phyloP scores from a whole-genome alignment of 1,284 basidiomycete species.

The Ganoderma resinaceum region DNA sequence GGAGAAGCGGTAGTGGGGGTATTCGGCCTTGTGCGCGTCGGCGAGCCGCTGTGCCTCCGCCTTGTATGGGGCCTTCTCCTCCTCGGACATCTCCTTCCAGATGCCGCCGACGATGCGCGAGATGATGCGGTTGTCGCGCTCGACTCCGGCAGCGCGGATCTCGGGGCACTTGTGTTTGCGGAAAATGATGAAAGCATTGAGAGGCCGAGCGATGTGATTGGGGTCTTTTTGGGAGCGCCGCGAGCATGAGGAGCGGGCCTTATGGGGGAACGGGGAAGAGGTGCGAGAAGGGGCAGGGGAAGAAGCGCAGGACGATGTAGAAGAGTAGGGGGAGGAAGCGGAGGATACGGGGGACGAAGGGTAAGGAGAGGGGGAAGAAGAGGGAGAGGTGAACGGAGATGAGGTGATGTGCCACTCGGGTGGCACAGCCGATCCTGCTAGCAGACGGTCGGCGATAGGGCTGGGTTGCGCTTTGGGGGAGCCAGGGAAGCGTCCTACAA shows the following conservation, averaged over 20 bases:
- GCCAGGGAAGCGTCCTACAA: neutral
- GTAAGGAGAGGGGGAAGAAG: constrained; percentile 7
- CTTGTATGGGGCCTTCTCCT: constrained; percentile 45
- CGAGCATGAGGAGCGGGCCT: constrained; percentile 9
- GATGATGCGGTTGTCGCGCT: constrained; percentile 63
- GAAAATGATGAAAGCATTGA: constrained; percentile 90
- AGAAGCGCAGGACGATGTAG: constrained; percentile 5
- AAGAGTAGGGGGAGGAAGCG: neutral
- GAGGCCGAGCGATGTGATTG: constrained; percentile 79
- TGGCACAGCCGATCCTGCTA: neutral
- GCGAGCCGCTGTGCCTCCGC: constrained; percentile 59
- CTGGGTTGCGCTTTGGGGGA: neutral
- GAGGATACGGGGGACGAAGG: neutral
- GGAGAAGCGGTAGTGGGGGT: constrained; percentile 59
- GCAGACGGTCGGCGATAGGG: neutral
- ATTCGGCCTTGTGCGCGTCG: constrained; percentile 47
- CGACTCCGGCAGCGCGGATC: constrained; percentile 49
- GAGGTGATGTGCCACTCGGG: constrained; percentile 21
- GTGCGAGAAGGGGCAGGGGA: constrained; percentile 17
- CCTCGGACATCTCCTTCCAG: constrained; percentile 57
- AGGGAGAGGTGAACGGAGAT: constrained; percentile 6
- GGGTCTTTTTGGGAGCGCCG: constrained; percentile 27
- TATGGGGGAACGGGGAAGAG: constrained; percentile 11
- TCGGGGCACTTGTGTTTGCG: constrained; percentile 67
- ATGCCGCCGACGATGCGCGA: constrained; percentile 61